phyloP scores from a whole-genome alignment of 2,329 filamentous ascomycete species.

The Zarea fungicola region DNA sequence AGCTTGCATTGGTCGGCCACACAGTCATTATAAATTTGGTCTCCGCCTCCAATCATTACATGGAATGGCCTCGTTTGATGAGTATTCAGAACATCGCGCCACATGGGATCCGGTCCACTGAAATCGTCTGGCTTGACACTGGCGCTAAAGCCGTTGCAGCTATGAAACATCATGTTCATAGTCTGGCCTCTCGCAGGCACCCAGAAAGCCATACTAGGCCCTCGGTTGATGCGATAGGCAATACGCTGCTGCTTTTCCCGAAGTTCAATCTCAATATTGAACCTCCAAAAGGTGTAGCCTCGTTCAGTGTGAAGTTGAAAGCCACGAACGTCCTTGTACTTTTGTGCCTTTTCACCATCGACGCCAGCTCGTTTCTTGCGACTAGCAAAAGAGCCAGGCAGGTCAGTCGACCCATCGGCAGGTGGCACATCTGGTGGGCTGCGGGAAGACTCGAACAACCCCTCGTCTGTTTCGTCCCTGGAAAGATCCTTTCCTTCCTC shows the following conservation, averaged over 20 bases:
- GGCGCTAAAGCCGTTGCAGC: slow-evolving; percentile 90
- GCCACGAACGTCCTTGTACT: slow-evolving; percentile 78
- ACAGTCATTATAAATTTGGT: slow-evolving; percentile 93
- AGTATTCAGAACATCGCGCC: slow-evolving; percentile 90
- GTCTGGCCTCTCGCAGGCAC: slow-evolving; percentile 76
- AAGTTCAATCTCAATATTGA: slow-evolving; percentile 91
- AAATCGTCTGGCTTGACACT: slow-evolving; percentile 73
- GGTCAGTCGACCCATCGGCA: slow-evolving; percentile 39
- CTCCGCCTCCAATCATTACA: slow-evolving; percentile 95
- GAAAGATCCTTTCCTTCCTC: slow-evolving; percentile 76
- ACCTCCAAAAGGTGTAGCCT: slow-evolving; percentile 93
- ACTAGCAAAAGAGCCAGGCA: slow-evolving; percentile 48
- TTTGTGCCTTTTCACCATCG: slow-evolving; percentile 76
- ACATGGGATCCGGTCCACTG: slow-evolving; percentile 90
- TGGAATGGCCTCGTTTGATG: slow-evolving; percentile 93
- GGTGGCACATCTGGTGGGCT: slow-evolving; percentile 45
- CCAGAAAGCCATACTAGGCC: slow-evolving; percentile 88
- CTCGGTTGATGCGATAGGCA: slow-evolving; percentile 91
- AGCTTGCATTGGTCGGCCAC: slow-evolving; percentile 68
- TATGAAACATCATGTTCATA: slow-evolving; percentile 99
- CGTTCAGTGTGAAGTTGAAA: slow-evolving; percentile 78
- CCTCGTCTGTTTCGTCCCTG: slow-evolving; percentile 70
- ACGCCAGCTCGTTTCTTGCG: slow-evolving; percentile 47
- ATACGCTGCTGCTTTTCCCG: slow-evolving; percentile 73
- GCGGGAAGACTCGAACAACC: slow-evolving; percentile 69